Evolutionary conservation across 1,284 basidiomycete genomes (phyloP), one percentile per base, ranked within the genome.

Genomic region (Cutaneotrichosporon cutaneum): DNA sequence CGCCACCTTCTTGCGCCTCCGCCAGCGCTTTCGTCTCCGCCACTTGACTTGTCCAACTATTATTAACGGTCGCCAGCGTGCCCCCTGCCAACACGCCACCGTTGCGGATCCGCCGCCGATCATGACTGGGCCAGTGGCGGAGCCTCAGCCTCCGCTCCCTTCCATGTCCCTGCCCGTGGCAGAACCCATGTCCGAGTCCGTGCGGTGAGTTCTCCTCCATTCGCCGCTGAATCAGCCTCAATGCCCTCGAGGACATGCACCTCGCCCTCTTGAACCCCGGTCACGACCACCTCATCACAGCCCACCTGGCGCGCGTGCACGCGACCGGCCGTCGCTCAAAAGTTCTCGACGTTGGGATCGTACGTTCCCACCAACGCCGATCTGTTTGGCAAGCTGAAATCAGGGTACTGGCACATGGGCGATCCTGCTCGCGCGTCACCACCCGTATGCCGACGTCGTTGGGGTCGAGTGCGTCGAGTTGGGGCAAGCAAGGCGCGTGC

Each of bases 301-400:
- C 52, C 7, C 73, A 75, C 51, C 66, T 77, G 3, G 59, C 63
- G 3, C 55, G 51, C 1, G 63, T 76, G 0, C 76, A 77, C 44
- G 55, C 64, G 0, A 52, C 64, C 0, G 74, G 75, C 11, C 55
- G 76, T 32, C 65, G 76, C 16, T 72, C 70, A 33, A 42, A 61
- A 13, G 69, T 76, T 0, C 64, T 77, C 10, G 76, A 77, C 54
- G 70, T 76, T 21, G 76, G 76, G 4, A 68, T 70, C 3, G 75
- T 77, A 53, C 68, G 70, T 74, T 14, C 22, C 6, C 16, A n/a
- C 21, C 13, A n/a, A 26, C 26, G 13, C 45, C 57, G 22, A 27
- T 26, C 47, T 47, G 51, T 54, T 24, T n/a, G n/a, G n/a, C n/a
- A 30, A 30, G 9, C 30, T 4, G 5, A 5, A 42, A 35, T 50